Evolutionary conservation across 768 basidiomycete genomes (phyloP), one percentile per base, ranked within the genome.

Genomic region (Leccinum aurantiacum): DNA sequence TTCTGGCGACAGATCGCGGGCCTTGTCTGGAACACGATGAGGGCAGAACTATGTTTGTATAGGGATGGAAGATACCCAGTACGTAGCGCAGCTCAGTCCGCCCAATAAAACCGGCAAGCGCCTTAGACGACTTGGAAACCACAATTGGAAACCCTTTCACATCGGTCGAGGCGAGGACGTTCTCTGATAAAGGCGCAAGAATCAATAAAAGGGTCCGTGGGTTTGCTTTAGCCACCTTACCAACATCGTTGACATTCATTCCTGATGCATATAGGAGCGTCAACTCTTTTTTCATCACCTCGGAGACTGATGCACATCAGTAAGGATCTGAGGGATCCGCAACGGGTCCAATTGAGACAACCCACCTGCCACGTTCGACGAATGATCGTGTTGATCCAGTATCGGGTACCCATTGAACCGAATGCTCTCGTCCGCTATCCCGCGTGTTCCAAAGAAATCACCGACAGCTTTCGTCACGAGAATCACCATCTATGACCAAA

Each of bases 401-500:
- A 95, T 95, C 0, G 97, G 97, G 76, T 90, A 98, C 9, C 95
- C 96, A 70, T 97, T 98, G 77, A 99, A 96, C 17, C 87, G 84
- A 67, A 99, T 99, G 84, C 90, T 93, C 68, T 97, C 93, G 63
- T 99, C 97, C 4, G 97, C 95, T 63, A 99, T 98, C 2, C 97
- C 97, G 48, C 84, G 91, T 7, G 88, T 92, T 24, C 95, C 95
- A 52, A 98, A 82, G 65, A 93, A 89, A 70, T 99, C 96, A 14
- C 95, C 93, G 24, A 98, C 96, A 13, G 95, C 94, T 74, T 98
- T 98, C 9, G 97, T 97, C 31, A 98, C 95, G 33, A 98, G 77
- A 29, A 98, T 81, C 1, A 97, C 94, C 68, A 99, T 98, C 97
- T 98, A 57, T 11, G 37, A 62, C 56, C 62, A 60, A 56, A 64